Base-by-base conservation (phyloP, 441 rosid species). In the Kokia cookei region DNA sequence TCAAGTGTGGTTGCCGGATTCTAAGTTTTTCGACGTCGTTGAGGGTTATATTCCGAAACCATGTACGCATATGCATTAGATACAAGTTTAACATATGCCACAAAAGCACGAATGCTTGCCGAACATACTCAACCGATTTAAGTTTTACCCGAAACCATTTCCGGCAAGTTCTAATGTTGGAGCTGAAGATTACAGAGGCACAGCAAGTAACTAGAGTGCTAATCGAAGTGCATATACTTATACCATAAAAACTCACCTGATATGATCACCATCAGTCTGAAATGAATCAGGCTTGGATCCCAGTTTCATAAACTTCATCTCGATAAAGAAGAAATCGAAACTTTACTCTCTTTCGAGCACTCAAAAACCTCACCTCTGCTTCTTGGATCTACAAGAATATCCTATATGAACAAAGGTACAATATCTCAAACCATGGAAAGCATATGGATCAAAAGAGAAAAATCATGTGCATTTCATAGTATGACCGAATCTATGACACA, bases 221-320 rank as follows among this genome's bases (percentile, higher is more conserved):
- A 73, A 63, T 12, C 26, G 0, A 19, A 57, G 27, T 22, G n/a
- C n/a, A 68, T 68, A 48, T 50, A 51, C 15, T 13, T 48, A 48
- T n/a, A 50, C 58, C 65, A 17, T 24, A 42, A 65, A 73, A 59
- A 82, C 83, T 82, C 27, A 92, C 98, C 98, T 89, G 69, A 87
- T 81, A 75, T 77, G 83, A 71, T 86, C 94, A 48, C 88, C 93
- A 63, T 88, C 85, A n/a, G 91, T 76, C 84, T 89, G 97, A 82
- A 94, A 94, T 5, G 90, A 88, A 80, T 94, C 97, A 14, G 97
- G 94, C 86, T 94, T 94, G 72, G 98, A 92, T 73, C 98, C 97
- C 85, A 94, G 98, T 85, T 94, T 94, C 98, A 94, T 94, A 86
- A 91, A 91, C 91, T 94, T 94, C 98, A 92, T 94, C 74, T 85